phyloP scores from a whole-genome alignment of 2,329 filamentous ascomycete species.

The Chaetomiaceae sp. region DNA sequence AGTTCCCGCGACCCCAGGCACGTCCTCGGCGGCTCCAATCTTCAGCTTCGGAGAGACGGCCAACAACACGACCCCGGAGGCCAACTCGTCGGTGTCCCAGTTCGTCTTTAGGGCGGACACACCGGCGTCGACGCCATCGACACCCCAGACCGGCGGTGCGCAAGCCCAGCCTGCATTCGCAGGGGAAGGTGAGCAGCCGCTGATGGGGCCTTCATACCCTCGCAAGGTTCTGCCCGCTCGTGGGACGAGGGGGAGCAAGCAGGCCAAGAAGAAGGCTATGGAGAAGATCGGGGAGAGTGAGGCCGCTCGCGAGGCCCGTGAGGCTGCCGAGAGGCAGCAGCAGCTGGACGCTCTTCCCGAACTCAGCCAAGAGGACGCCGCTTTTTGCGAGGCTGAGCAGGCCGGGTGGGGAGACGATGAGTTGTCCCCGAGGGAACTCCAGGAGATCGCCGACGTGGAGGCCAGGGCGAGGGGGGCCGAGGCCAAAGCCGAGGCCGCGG shows the following conservation, averaged over 20 bases:
- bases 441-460: too few species aligned
- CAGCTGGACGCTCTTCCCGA: too few species aligned
- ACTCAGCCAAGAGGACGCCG: too few species aligned
- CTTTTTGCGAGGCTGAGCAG: too few species aligned
- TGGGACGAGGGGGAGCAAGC: not conserved
- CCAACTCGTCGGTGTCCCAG: not conserved
- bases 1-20: too few species aligned
- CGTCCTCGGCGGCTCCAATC: too few species aligned
- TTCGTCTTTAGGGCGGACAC: slow-evolving; percentile 3
- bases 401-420: too few species aligned
- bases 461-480: too few species aligned
- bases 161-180: not conserved
- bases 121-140: not conserved
- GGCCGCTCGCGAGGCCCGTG: not conserved
- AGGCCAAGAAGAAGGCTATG: not conserved
- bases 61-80: not conserved
- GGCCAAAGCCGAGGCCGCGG: too few species aligned
- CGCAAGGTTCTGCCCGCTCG: slow-evolving; percentile 4
- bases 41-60: not conserved
- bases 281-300: not conserved
- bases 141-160: too few species aligned
- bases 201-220: not conserved
- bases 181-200: not conserved
- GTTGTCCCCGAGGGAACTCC: too few species aligned
- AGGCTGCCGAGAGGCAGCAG: too few species aligned